Evolutionary conservation across 768 basidiomycete genomes (phyloP).

Genomic region (Daedaleopsis nitida): DNA sequence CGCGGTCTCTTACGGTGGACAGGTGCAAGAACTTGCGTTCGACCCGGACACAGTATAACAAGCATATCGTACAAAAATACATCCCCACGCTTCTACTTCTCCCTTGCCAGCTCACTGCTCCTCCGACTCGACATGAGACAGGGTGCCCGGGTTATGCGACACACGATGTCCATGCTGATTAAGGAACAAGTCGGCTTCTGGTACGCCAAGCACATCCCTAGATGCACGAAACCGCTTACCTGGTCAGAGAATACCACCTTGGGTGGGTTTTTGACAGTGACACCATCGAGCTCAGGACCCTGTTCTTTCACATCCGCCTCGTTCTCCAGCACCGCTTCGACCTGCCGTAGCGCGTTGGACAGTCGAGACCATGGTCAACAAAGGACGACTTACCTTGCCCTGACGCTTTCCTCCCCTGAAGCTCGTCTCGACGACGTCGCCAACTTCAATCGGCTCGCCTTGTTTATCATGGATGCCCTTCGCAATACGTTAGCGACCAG

Average conservation of each 20-base stretch:
- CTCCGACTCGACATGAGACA: conserved; percentile 12
- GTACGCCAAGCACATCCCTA: too few relatives aligned
- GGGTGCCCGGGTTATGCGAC: conserved; percentile 21
- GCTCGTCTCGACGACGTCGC: conserved; percentile 15
- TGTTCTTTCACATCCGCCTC: conserved; percentile 9
- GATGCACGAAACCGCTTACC: not conserved
- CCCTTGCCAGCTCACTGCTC: not conserved
- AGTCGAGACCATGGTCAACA: too few relatives aligned
- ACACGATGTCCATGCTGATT: conserved; percentile 21
- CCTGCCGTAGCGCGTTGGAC: not conserved
- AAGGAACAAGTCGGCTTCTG: not conserved
- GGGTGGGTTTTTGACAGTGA: conserved; percentile 17
- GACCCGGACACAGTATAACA: too few relatives aligned
- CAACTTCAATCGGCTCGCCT: conserved; percentile 12
- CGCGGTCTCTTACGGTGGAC: too few relatives aligned
- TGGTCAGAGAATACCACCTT: conserved; percentile 22
- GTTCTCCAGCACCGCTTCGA: conserved; percentile 12
- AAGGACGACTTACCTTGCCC: not conserved
- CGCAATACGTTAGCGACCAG: conserved; percentile 1
- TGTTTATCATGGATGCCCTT: conserved; percentile 13
- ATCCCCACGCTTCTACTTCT: too few relatives aligned
- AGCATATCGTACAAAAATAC: not conserved
- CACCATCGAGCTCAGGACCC: conserved; percentile 6
- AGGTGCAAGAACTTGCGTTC: too few relatives aligned
- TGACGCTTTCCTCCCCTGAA: conserved; percentile 20